phyloP scores from a whole-genome alignment of 139 green algal genomes.

The Picochlorum sp. region DNA sequence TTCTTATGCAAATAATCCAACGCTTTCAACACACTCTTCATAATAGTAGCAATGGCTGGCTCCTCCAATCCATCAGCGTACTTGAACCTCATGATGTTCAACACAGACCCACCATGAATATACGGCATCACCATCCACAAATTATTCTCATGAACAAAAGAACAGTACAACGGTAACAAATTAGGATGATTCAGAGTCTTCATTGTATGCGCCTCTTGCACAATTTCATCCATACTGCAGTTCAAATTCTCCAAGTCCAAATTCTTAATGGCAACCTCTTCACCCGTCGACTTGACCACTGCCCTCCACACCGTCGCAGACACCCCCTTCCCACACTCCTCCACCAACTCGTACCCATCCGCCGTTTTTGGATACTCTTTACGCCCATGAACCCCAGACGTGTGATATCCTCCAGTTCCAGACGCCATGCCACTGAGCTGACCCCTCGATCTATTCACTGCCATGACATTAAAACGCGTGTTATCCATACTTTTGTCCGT shows the following conservation, averaged over 20 bases:
- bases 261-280: slow-evolving; percentile 89
- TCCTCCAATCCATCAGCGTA: slow-evolving; percentile 85
- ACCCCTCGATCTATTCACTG: background rate
- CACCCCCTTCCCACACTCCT: slow-evolving; percentile 87
- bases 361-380: slow-evolving; percentile 76
- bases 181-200: slow-evolving; percentile 85
- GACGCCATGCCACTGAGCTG: background rate
- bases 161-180: slow-evolving; percentile 86
- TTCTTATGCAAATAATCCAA: slow-evolving; percentile 95
- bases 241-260: slow-evolving; percentile 92
- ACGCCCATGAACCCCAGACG: slow-evolving; percentile 1
- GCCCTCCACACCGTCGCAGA: slow-evolving; percentile 82
- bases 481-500: background rate
- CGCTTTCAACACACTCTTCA: slow-evolving; percentile 83
- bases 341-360: slow-evolving; percentile 77
- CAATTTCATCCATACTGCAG: slow-evolving; percentile 88
- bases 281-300: slow-evolving; percentile 54
- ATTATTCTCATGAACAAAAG: slow-evolving; percentile 80
- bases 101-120: slow-evolving; percentile 62
- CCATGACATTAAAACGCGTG: background rate
- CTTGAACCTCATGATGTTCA: slow-evolving; percentile 86
- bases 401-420: background rate
- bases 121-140: slow-evolving; percentile 96
- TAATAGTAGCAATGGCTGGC: slow-evolving; percentile 83
- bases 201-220: slow-evolving; percentile 93